A percentile compares a stretch with the other conserved stretches of the same genome.
Conservation (phyloP, 257 asterid genomes). For the Capsicum rhomboideum region DNA sequence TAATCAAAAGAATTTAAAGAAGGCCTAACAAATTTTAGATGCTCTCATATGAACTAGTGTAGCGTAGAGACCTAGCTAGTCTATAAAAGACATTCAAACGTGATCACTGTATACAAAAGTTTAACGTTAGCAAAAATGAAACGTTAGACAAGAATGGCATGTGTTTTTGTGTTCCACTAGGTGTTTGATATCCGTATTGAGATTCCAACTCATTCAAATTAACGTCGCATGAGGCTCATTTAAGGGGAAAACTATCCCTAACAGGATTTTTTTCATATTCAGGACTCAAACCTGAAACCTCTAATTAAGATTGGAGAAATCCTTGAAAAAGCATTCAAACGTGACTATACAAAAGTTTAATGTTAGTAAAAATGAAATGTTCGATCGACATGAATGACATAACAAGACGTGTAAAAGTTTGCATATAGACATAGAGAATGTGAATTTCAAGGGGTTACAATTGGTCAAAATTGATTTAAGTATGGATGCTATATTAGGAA, state of each 20-base stretch:
- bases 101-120: background rate
- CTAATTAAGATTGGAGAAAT: background rate
- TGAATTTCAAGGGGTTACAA: background rate
- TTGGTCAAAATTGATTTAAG: background rate
- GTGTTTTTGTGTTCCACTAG: fast-evolving
- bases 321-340: background rate
- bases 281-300: background rate
- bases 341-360: background rate
- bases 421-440: background rate
- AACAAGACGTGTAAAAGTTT: background rate
- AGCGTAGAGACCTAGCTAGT: background rate
- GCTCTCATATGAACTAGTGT: background rate
- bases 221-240: background rate
- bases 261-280: background rate
- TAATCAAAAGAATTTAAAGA: background rate
- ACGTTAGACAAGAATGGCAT: background rate
- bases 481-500: background rate
- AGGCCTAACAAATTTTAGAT: background rate
- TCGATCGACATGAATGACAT: background rate
- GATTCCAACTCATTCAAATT: too few relatives aligned
- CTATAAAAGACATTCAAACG: background rate
- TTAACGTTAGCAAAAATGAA: background rate
- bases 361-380: background rate
- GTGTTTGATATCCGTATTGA: background rate
- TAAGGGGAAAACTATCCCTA: background rate